These are phyloP conservation scores for Ustilago hordei DNA, from an alignment of 1,284 basidiomycete genomes.

Conservation along the genomic window DNA sequence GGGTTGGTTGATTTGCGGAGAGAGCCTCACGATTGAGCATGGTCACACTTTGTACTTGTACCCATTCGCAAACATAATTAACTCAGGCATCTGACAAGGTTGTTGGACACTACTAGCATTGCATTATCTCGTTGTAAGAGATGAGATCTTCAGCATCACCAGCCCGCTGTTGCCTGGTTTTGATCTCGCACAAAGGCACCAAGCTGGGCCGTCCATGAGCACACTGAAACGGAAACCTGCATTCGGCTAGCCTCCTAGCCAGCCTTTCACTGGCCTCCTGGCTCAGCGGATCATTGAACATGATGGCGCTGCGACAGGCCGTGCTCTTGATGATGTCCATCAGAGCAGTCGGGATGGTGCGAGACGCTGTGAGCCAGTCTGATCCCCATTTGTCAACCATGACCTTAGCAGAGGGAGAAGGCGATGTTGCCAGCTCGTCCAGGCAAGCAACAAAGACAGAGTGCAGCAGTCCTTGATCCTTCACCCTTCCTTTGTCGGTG, in stretches of 20 bases:
- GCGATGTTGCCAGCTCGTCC: background rate
- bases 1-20: conserved; percentile 42
- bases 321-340: conserved; percentile 31
- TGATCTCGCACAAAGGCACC: conserved; percentile 33
- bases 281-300: conserved; percentile 89
- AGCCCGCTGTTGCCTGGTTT: background rate
- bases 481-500: conserved; percentile 21
- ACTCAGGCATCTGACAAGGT: background rate
- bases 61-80: conserved; percentile 6
- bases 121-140: background rate
- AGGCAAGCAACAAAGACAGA: conserved; percentile 15
- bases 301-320: conserved; percentile 45
- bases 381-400: background rate
- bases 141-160: background rate
- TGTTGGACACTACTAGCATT: background rate
- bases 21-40: conserved; percentile 29
- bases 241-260: conserved; percentile 77
- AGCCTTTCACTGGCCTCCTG: conserved; percentile 78
- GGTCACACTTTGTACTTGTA: conserved; percentile 13
- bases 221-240: conserved; percentile 89
- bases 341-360: conserved; percentile 17
- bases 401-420: background rate
- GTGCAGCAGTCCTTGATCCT: conserved; percentile 12
- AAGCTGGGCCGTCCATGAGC: conserved; percentile 78
- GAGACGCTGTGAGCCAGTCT: conserved; percentile 18